Evolutionary conservation across 371 early-diverging fungal species (phyloP).

Genomic region (Lichtheimia hyalospora): DNA sequence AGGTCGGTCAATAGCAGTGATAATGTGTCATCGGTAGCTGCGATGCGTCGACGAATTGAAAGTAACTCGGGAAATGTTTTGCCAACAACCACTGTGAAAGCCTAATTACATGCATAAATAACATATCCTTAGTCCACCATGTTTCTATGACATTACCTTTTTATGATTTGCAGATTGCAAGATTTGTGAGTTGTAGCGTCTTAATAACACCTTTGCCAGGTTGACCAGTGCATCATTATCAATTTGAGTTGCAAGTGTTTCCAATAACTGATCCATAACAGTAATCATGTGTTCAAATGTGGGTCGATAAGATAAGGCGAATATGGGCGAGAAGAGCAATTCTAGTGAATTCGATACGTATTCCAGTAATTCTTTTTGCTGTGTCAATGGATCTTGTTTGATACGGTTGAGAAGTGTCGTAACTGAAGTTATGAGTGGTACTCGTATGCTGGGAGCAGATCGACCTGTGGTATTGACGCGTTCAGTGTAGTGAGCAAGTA

Average conservation of each 20-base stretch:
- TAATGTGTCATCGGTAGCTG: neutral
- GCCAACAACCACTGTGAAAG: conserved; percentile 31
- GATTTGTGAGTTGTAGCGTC: conserved; percentile 28
- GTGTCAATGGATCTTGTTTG: conserved; percentile 1
- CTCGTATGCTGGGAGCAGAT: conserved; percentile 28
- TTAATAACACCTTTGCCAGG: conserved; percentile 18
- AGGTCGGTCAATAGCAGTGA: conserved; percentile 20
- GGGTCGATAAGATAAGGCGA: conserved; percentile 33
- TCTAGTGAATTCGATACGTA: conserved; percentile 8
- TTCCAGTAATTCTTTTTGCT: neutral
- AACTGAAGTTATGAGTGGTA: conserved; percentile 22
- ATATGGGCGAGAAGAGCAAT: conserved; percentile 28
- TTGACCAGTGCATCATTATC: neutral
- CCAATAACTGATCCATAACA: conserved; percentile 28
- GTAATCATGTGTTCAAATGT: conserved; percentile 36
- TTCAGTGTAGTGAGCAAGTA: conserved; percentile 30
- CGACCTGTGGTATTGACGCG: conserved; percentile 11
- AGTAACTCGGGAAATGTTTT: conserved; percentile 23
- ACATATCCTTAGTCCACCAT: no score
- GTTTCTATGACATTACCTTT: conserved; percentile 27
- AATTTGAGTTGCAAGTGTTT: conserved; percentile 3
- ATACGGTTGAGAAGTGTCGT: conserved; percentile 24
- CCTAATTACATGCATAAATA: conserved; percentile 10
- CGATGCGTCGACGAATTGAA: conserved; percentile 17
- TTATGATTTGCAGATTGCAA: conserved; percentile 37